Evolutionary conservation across 1,284 basidiomycete genomes (phyloP), one percentile per base, ranked within the genome.

Genomic region (Apiotrichum siamense): DNA sequence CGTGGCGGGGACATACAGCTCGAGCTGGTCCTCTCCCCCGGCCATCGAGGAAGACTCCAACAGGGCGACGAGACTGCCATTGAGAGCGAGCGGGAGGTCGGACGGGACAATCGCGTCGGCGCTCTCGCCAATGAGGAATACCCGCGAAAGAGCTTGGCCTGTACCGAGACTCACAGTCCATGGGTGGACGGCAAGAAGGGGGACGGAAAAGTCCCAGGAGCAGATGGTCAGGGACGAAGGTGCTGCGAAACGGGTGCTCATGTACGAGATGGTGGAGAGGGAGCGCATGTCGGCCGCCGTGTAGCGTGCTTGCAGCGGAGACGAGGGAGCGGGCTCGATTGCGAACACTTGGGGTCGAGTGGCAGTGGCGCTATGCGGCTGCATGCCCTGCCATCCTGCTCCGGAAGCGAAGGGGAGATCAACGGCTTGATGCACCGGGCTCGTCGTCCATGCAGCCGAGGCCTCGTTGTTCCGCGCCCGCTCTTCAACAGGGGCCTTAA

Each of bases 1-100:
- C 1, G 75, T 67, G 0, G 76, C 79, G 61, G 83, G 85, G 0
- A 66, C 73, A 67, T 89, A 92, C 0, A 81, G 20, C 0, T 59
- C 55, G 2, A 21, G 50, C 27, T 55, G 50, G 26, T 25, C 25
- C 10, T 75, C 70, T 6, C 52, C 47, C 17, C 52, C 55, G n/a
- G n/a, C n/a, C n/a, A n/a, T n/a, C n/a, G n/a, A n/a, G n/a, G n/a
- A n/a, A n/a, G n/a, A n/a, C 10, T 70, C 71, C 9, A 89, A 77
- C 5, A 94, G 78, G 0, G 80, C 91, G 7, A 96, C 87, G 21
- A 97, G 61, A 1, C 84, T 82, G 0, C 87, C 86, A 58, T 91
- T 90, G 39, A 97, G 75, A 1, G 88, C 88, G 4, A 81, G 75
- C 1, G 74, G 72, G 24, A 88, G 70, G 68, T 91, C 88, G 7